Base-by-base conservation (phyloP, 345 rosid genomes). In the Isatis tinctoria region DNA sequence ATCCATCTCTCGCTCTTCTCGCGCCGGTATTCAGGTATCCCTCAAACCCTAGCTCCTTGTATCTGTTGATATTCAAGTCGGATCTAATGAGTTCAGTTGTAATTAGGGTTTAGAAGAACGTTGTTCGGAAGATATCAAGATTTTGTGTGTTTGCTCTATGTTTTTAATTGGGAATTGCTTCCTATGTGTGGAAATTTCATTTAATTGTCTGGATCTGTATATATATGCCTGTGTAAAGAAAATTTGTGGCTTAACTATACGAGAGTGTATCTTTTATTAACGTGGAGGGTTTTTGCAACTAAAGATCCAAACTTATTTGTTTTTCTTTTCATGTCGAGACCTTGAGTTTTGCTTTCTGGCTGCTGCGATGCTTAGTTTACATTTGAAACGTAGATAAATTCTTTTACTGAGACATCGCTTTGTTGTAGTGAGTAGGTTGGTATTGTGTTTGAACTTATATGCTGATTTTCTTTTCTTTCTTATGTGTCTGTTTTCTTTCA, bases 1-100 rank as follows among this genome's bases (percentile, higher is more conserved):
- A 51, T 86, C 97, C 2, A 65, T 82, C 67, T 88, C 98, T 67
- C 87, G 98, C 37, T 93, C 98, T 26, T 79, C 98, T 62, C 98
- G 98, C 58, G 97, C 98, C 4, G 98, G 98, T 6, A 90, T 93
- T 63, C 97, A 90, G 93, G 98, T 93, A 35, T 75, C 27, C 1
- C 2, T 17, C 6, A 2, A 35, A 33, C 54, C 51, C 64, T 60
- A 53, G 35, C n/a, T 40, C 28, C 20, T 6, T 22, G 14, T 54
- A 4, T 2, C 0, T 39, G 12, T 39, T 40, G 44, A 3, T 11
- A 4, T 11, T 12, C 44, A 11, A 12, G 1, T 40, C n/a, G 41
- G n/a, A 5, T 54, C 33, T 44, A 49, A n/a, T 30, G 2, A 14
- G 16, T 41, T 45, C 11, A 20, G 9, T 48, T 27, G 41, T 66